Evolutionary conservation across 1,284 basidiomycete genomes (phyloP).

Genomic region (Sporisorium sorghi): DNA sequence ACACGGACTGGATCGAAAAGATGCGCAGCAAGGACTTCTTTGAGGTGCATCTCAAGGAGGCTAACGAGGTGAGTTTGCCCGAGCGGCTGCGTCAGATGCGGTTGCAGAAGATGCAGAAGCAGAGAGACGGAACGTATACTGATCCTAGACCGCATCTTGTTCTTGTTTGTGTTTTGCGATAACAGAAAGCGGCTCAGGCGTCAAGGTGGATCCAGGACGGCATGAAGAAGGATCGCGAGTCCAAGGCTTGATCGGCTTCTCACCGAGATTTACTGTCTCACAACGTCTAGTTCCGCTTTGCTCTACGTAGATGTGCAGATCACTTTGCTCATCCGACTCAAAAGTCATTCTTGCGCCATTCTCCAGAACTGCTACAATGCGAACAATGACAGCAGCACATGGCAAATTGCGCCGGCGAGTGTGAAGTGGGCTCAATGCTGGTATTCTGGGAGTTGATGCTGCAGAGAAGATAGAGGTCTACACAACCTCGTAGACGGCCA

Average conservation of each 20-base stretch:
- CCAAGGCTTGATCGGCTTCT: slow-evolving; percentile 20
- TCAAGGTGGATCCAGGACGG: slow-evolving; percentile 49
- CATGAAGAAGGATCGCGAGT: slow-evolving; percentile 47
- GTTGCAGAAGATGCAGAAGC: too few relatives aligned
- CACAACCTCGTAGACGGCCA: slow-evolving; percentile 63
- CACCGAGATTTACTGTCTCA: background rate
- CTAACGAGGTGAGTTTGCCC: slow-evolving; percentile 8
- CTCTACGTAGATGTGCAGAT: background rate
- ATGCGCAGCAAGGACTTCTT: slow-evolving; percentile 36
- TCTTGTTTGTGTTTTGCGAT: background rate
- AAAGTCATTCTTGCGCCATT: too few relatives aligned
- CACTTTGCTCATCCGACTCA: background rate
- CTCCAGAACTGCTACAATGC: too few relatives aligned
- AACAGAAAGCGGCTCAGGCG: slow-evolving; percentile 25
- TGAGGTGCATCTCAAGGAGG: slow-evolving; percentile 19
- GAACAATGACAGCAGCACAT: background rate
- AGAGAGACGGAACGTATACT: background rate
- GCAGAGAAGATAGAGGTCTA: slow-evolving; percentile 13
- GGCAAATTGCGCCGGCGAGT: background rate
- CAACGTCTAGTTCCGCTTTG: background rate
- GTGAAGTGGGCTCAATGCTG: slow-evolving; percentile 8
- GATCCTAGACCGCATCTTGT: background rate
- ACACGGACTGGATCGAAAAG: slow-evolving; percentile 38
- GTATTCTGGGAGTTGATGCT: slow-evolving; percentile 5
- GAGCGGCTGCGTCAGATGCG: too few relatives aligned